Evolutionary conservation across 2,329 filamentous ascomycete genomes (phyloP).

Genomic region (Fusarium domesticum): DNA sequence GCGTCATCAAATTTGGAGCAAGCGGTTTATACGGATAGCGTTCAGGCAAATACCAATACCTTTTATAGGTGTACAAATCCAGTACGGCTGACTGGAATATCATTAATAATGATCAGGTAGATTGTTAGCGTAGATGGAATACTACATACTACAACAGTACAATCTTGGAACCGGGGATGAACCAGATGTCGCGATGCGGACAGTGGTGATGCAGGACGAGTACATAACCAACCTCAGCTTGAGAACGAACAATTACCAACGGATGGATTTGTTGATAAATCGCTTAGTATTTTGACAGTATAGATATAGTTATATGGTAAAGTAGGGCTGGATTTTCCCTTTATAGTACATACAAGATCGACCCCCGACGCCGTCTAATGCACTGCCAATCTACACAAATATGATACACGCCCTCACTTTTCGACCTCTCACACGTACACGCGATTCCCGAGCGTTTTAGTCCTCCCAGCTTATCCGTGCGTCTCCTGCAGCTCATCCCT

Average conservation of each 20-base stretch:
- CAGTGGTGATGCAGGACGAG: too few species aligned
- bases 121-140: conserved; percentile 1
- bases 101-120: conserved; percentile 4
- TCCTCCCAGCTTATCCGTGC: conserved; percentile 6
- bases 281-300: conserved; percentile 26
- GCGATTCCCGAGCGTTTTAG: conserved; percentile 11
- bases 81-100: neutral
- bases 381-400: conserved; percentile 43
- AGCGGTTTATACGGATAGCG: conserved; percentile 17
- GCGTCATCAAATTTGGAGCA: conserved; percentile 12
- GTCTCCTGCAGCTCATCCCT: conserved; percentile 19
- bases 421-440: conserved; percentile 18
- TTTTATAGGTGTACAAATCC: conserved; percentile 5
- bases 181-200: too few species aligned
- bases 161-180: conserved; percentile 1
- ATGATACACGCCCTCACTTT: conserved; percentile 39
- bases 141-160: neutral
- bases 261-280: conserved; percentile 17
- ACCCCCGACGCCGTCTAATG: conserved; percentile 45
- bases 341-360: conserved; percentile 35
- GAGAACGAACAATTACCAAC: too few species aligned
- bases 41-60: conserved; percentile 8
- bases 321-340: conserved; percentile 31
- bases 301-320: conserved; percentile 30
- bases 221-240: too few species aligned